These are phyloP conservation scores for Pyrus bretschneideri DNA, from an alignment of 306 rosid genomes.

Conservation along the genomic window DNA sequence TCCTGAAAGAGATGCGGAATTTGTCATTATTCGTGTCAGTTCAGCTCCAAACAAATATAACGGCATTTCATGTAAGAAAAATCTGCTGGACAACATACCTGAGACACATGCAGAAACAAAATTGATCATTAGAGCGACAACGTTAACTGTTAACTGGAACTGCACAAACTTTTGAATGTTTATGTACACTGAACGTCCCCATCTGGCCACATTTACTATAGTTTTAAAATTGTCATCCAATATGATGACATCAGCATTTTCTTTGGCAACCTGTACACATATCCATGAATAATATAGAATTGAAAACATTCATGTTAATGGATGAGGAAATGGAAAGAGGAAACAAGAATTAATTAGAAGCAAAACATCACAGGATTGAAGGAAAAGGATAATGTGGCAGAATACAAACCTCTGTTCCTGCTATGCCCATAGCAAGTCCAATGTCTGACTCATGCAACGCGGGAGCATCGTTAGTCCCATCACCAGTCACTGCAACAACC, in stretches of 20 bases:
- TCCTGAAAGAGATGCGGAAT: constrained; percentile 45
- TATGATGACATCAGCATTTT: constrained; percentile 84
- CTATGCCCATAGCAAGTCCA: constrained; percentile 99
- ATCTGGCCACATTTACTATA: constrained; percentile 74
- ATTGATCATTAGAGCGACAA: constrained; percentile 82
- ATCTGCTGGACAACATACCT: constrained; percentile 37
- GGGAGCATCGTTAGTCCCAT: constrained; percentile 96
- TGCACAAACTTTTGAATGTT: constrained; percentile 96
- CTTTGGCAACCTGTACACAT: constrained; percentile 79
- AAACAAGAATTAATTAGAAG: neutral
- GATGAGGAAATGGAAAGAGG: neutral
- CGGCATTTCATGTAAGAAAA: neutral
- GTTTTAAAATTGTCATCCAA: constrained; percentile 86
- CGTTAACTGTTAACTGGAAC: constrained; percentile 90
- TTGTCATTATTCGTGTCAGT: neutral
- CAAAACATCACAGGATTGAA: neutral
- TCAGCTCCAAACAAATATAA: constrained; percentile 12
- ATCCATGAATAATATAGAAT: constrained; percentile 15
- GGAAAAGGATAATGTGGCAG: neutral
- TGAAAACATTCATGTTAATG: constrained; percentile 4
- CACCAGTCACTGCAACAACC: constrained; percentile 96
- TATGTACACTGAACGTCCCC: constrained; percentile 96
- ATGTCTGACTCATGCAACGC: constrained; percentile 92
- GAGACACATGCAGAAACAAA: constrained; percentile 87
- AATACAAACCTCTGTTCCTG: constrained; percentile 81